Conservation (phyloP, 805 yeast species). For the Clavispora santaluciae region DNA sequence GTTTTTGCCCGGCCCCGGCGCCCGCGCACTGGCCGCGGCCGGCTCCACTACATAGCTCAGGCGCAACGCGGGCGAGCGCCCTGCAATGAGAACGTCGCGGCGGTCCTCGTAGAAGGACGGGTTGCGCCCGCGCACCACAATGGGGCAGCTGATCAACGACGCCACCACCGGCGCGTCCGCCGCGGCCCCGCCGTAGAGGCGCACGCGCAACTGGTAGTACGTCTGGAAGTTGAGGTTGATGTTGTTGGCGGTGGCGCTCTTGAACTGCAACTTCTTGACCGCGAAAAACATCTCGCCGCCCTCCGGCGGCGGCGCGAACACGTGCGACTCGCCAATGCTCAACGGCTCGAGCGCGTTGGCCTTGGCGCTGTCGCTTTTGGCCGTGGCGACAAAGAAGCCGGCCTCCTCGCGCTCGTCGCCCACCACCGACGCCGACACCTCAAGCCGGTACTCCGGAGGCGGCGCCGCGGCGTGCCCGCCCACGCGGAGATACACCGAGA, state of each 20-base stretch:
- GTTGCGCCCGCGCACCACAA: constrained; percentile 57
- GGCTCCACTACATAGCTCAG: not conserved
- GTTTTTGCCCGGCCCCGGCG: not conserved
- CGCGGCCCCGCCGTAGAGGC: constrained; percentile 9
- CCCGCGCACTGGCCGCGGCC: not conserved
- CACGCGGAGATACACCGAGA: constrained; percentile 25
- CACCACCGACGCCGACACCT: constrained; percentile 33
- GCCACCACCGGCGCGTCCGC: constrained; percentile 5
- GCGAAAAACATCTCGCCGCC: not conserved
- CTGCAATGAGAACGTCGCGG: constrained; percentile 32
- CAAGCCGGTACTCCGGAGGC: constrained; percentile 28
- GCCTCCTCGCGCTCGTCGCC: constrained; percentile 19
- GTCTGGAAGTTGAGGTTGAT: constrained; percentile 44
- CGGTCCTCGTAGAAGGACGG: constrained; percentile 56
- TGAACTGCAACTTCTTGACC: constrained; percentile 42
- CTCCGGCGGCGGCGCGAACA: not conserved
- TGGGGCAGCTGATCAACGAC: constrained; percentile 27
- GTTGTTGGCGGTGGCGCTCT: constrained; percentile 49
- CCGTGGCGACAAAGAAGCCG: not conserved
- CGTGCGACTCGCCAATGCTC: not conserved
- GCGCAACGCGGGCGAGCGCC: not conserved
- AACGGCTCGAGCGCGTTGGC: not conserved
- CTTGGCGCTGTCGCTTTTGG: not conserved
- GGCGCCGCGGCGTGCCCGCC: not conserved
- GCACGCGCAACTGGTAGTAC: constrained; percentile 29